A percentile compares a stretch with the other conserved stretches of the same genome.
Conservation (phyloP, 1,139 yeast genomes). For the Pneumocystis canis region DNA sequence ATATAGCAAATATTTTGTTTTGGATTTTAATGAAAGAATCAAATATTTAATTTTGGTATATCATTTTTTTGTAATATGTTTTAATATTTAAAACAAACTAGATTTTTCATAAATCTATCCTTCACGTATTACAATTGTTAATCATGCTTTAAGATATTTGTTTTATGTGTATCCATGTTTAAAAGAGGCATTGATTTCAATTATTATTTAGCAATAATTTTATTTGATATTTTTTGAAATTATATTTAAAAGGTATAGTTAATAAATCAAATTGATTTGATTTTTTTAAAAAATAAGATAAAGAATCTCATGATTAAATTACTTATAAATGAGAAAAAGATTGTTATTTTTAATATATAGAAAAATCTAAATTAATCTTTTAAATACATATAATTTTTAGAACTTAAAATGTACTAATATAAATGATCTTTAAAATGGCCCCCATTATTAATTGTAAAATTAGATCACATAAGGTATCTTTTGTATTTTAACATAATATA, state of each 20-base stretch:
- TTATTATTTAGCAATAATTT: conserved; percentile 88
- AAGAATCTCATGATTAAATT: conserved; percentile 98
- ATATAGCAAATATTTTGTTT: conserved; percentile 78
- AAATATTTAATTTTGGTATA: conserved; percentile 54
- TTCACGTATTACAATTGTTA: conserved; percentile 69
- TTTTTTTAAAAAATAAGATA: conserved; percentile 58
- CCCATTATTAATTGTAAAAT: conserved; percentile 77
- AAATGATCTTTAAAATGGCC: conserved; percentile 65
- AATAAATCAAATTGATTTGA: conserved; percentile 52
- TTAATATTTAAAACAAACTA: conserved; percentile 42
- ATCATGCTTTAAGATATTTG: conserved; percentile 98
- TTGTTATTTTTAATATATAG: conserved; percentile 93
- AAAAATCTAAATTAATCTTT: conserved; percentile 37
- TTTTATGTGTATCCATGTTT: conserved; percentile 58
- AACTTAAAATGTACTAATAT: conserved; percentile 56
- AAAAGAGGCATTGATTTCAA: conserved; percentile 88
- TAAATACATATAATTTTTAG: neutral
- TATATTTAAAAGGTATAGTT: neutral
- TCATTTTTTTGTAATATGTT: neutral
- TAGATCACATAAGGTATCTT: conserved; percentile 61
- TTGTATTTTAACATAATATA: neutral
- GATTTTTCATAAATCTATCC: conserved; percentile 42
- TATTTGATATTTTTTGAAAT: conserved; percentile 54
- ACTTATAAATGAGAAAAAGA: conserved; percentile 88
- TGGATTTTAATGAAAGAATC: conserved; percentile 69